These are phyloP conservation scores for Russula sp. DNA, from an alignment of 768 basidiomycete species.

Conservation along the genomic window DNA sequence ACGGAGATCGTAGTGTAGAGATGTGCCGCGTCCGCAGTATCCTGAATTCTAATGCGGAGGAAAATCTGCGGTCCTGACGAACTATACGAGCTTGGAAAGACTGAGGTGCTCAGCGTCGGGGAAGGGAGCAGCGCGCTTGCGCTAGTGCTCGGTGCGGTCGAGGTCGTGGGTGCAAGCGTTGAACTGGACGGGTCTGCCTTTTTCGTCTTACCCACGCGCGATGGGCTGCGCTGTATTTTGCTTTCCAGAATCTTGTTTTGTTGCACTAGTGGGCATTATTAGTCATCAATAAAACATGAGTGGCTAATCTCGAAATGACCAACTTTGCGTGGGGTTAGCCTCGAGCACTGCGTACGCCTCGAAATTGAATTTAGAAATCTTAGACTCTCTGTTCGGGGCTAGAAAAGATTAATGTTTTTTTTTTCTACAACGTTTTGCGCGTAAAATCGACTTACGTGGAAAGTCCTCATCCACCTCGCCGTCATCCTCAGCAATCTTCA, in stretches of 20 bases:
- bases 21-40: constrained; percentile 76
- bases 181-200: constrained; percentile 43
- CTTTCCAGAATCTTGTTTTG: constrained; percentile 79
- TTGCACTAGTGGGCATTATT: constrained; percentile 37
- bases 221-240: constrained; percentile 79
- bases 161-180: constrained; percentile 27
- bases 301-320: constrained; percentile 23
- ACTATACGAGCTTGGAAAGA: constrained; percentile 59
- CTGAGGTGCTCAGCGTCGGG: constrained; percentile 31
- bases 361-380: constrained; percentile 83
- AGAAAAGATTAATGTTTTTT: background rate
- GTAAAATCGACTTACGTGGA: constrained; percentile 61
- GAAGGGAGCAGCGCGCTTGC: constrained; percentile 27
- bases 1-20: constrained; percentile 88
- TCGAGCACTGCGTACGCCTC: constrained; percentile 86
- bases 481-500: constrained; percentile 93
- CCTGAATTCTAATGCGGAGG: constrained; percentile 74
- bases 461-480: constrained; percentile 99
- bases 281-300: background rate
- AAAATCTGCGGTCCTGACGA: constrained; percentile 78
- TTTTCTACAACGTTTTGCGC: no score
- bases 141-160: constrained; percentile 19
- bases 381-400: constrained; percentile 88
- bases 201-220: constrained; percentile 57
- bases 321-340: constrained; percentile 65